These are phyloP conservation scores for Raphidocelis subcapitata DNA, from an alignment of 139 green algal species.

Conservation along the genomic window DNA sequence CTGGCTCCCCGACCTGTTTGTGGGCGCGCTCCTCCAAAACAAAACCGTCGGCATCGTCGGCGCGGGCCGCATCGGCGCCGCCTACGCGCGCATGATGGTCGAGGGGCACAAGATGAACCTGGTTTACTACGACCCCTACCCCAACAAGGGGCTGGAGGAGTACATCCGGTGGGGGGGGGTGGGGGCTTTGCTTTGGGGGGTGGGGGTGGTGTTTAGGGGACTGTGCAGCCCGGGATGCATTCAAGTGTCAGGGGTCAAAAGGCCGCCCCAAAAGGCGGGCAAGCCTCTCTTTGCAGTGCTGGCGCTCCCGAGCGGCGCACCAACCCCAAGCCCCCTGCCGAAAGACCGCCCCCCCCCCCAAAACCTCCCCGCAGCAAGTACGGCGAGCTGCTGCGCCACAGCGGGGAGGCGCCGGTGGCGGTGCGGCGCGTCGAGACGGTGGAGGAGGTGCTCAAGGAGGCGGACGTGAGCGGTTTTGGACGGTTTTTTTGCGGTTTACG, in stretches of 20 bases:
- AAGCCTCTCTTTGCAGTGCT: too few species aligned
- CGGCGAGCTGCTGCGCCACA: conserved; percentile 76
- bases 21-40: conserved; percentile 72
- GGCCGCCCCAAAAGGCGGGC: too few species aligned
- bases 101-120: conserved; percentile 99
- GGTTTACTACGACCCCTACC: conserved; percentile 97
- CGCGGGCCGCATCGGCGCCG: conserved; percentile 89
- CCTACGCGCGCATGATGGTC: conserved; percentile 98
- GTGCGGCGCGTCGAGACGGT: conserved; percentile 72
- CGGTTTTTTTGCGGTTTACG: too few species aligned
- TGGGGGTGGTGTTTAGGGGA: not conserved
- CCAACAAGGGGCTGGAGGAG: conserved; percentile 70
- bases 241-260: too few species aligned
- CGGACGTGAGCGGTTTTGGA: conserved; percentile 83
- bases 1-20: conserved; percentile 96
- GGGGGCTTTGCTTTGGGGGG: too few species aligned
- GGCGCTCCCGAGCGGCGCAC: not conserved
- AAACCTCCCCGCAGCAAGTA: conserved; percentile 72
- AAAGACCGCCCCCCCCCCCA: too few species aligned
- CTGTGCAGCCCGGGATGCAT: too few species aligned
- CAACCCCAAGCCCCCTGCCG: not conserved
- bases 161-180: conserved; percentile 41
- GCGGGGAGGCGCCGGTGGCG: conserved; percentile 74
- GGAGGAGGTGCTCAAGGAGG: conserved; percentile 88
- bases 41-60: conserved; percentile 90